Evolutionary conservation across 2,329 filamentous ascomycete species (phyloP), one percentile per base, ranked within the genome.

Genomic region (Sporothrix brunneoviolacea): DNA sequence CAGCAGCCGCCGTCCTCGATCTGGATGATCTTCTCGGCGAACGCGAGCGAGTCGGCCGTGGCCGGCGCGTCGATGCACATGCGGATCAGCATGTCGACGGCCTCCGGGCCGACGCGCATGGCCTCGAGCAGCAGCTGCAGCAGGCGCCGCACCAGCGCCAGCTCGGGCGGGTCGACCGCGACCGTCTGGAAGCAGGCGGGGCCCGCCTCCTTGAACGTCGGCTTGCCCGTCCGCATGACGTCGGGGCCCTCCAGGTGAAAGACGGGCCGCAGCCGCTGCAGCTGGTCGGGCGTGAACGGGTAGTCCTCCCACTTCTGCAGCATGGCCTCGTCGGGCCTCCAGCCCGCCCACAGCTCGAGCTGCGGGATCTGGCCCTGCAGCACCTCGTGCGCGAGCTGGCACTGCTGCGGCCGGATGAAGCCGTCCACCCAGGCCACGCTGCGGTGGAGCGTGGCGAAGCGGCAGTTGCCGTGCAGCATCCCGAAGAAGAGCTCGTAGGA

Each of bases 331-430:
- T 61, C 43, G 2, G 59, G 59, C 18, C 36, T 54, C 59, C 59
- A 61, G 4, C 21, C 16, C 5, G 51, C 41, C 56, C 55, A 60
- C 7, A 51, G 7, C 5, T 18, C 15, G 24, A 54, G 49, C 5
- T 55, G 19, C 2, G 57, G 56, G 1, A 61, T n/a, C 21, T 56
- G 51, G 3, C 10, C 47, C 7, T 38, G 36, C 4, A 58, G 38
- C 10, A 60, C 53, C 18, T 50, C 46, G 21, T 48, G 42, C 4
- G 54, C 56, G 4, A 55, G 47, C 53, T 79, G 22, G 27, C 40
- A 38, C 13, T 75, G 70, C 79, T 80, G 32, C 8, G 44, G 43
- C 3, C 12, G 13, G 9, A 43, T 16, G 12, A 37, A 48, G 8
- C 39, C n/a, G 15, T 19, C 15, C 16, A 54, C 18, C 55, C 55